Evolutionary conservation across 352 stramenopile genomes (phyloP), one percentile per base, ranked within the genome.

Genomic region (Paralagenidium karlingii): DNA sequence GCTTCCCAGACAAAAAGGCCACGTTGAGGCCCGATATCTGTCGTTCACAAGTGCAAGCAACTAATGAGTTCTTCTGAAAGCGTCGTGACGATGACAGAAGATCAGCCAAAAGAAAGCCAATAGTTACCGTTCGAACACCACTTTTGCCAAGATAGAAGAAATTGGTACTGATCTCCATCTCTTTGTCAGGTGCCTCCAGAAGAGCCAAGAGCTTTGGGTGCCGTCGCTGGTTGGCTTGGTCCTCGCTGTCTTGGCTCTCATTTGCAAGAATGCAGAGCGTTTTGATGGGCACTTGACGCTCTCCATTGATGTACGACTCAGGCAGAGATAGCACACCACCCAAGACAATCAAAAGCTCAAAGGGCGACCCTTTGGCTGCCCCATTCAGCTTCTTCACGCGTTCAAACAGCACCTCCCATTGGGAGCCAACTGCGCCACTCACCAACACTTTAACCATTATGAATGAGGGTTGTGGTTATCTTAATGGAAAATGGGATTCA

Each of bases 391-490:
- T 87, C 19, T 67, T 53, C 34, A 61, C 64, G 44, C 76, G 76
- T 40, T 84, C 66, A 25, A 79, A 80, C 3, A 90, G 51, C 40
- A 68, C 39, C 38, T 63, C 36, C 76, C 76, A 90, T 11, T 74
- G 52, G 27, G 53, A 62, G 28, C 68, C 46, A 28, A 85, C 68
- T 12, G 68, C 60, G 1, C 76, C 76, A 40, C 76, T 78, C 2
- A 90, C 62, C 64, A 90, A 45, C 12, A 90, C 41, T 51, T 87
- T 86, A 24, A 66, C 58, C 76, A 90, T 89, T 3, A 12, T 47
- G n/a, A n/a, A n/a, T n/a, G n/a, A n/a, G n/a, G n/a, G n/a, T n/a
- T n/a, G n/a, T n/a, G n/a, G n/a, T n/a, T n/a, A n/a, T n/a, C n/a
- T n/a, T n/a, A n/a, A n/a, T n/a, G n/a, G n/a, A n/a, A n/a, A n/a